A percentile compares a stretch with the other conserved stretches of the same genome.
These are phyloP conservation scores for Hericium rajendrae DNA, from an alignment of 768 basidiomycete species.

Conservation along the genomic window DNA sequence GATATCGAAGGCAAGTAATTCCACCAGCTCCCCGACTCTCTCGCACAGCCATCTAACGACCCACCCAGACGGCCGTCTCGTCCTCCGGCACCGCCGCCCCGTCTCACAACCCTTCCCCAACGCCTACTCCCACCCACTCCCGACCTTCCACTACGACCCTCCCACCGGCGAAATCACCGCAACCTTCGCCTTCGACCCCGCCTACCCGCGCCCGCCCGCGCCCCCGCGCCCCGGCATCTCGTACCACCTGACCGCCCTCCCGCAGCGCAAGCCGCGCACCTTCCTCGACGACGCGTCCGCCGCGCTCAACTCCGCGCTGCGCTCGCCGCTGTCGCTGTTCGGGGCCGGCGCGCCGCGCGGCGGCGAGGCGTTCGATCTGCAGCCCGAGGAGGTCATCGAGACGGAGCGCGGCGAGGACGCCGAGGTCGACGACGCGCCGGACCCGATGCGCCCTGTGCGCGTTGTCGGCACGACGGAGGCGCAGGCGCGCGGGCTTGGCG, in stretches of 20 bases:
- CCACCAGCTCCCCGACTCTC: not conserved
- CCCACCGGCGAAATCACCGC: slow-evolving; percentile 50
- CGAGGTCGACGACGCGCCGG: slow-evolving; percentile 67
- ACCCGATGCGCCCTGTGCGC: slow-evolving; percentile 43
- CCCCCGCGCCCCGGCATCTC: slow-evolving; percentile 47
- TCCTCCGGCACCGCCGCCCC: slow-evolving; percentile 70
- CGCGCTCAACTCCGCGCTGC: slow-evolving; percentile 53
- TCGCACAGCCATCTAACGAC: not conserved
- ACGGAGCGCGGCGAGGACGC: slow-evolving; percentile 71
- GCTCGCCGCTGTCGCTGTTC: slow-evolving; percentile 47
- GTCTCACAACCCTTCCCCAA: slow-evolving; percentile 74
- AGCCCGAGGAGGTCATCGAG: slow-evolving; percentile 71
- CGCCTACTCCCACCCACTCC: slow-evolving; percentile 64
- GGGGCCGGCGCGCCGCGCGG: slow-evolving; percentile 22
- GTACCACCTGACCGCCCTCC: slow-evolving; percentile 59
- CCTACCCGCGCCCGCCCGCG: slow-evolving; percentile 34
- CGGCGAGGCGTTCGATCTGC: slow-evolving; percentile 36
- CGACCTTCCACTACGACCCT: slow-evolving; percentile 51
- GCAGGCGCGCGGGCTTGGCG: slow-evolving; percentile 21
- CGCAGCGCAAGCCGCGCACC: slow-evolving; percentile 55
- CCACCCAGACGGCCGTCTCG: slow-evolving; percentile 49
- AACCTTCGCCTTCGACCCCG: slow-evolving; percentile 52
- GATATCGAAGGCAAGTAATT: slow-evolving; percentile 57
- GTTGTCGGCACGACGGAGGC: slow-evolving; percentile 42
- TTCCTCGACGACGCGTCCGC: slow-evolving; percentile 64